Base-by-base conservation (phyloP, 169 alveolate genomes). In the Plasmodium falciparum region DNA sequence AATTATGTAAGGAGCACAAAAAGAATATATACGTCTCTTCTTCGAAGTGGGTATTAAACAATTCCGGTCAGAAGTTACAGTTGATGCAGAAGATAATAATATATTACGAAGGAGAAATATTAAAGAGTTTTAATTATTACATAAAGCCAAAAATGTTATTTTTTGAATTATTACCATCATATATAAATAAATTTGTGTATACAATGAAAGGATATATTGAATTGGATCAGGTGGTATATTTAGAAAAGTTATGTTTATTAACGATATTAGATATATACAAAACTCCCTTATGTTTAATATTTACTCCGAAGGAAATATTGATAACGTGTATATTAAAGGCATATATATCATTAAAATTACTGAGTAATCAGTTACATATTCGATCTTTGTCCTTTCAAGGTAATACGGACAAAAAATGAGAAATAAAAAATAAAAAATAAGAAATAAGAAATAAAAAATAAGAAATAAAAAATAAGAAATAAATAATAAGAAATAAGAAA, bases 51-150 rank as follows among this genome's bases (percentile, higher is more conserved):
- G 73, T 76, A 5, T 56, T 76, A 47, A 76, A 76, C 1, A 76
- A 76, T 13, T 63, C 71, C 1, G 89, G 89, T 7, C 89, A 76
- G 56, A 76, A 76, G 26, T 56, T 76, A 8, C 89, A 76, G 13
- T 66, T 76, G 12, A 62, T 76, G 74, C 89, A 76, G 39, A 76
- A 76, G 45, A 49, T 66, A n/a, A 63, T 76, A 6, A 76, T 65
- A 26, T 76, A 76, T 58, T 76, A 76, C 56, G 89, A 76, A 20
- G 76, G 89, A 12, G 89, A 76, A 63, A n/a, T 76, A n/a, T 43
- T 76, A 29, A 76, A 76, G 39, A 76, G 89, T 43, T 49, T 76
- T 11, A 76, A 76, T 50, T 76, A 76, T 50, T 52, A 49, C 52
- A 26, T 76, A 65, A 76, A 76, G 33, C 61, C 89, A 24, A 70